These are phyloP conservation scores for Fusarium pseudonygamai DNA, from an alignment of 2,329 filamentous ascomycete genomes.

Conservation along the genomic window DNA sequence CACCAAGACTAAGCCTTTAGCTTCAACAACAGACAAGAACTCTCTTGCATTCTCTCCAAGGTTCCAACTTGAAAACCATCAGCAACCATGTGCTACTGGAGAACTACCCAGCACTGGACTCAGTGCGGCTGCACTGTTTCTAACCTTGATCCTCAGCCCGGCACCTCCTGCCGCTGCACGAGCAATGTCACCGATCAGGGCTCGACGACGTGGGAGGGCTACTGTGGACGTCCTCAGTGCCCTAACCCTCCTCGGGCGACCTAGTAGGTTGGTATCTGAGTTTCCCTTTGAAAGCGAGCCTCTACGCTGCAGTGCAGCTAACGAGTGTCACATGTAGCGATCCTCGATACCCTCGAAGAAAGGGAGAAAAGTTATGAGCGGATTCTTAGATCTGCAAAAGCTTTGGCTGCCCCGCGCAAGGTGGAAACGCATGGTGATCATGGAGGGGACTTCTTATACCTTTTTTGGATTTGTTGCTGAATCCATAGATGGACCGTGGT, in stretches of 20 bases:
- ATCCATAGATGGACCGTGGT: slow-evolving; percentile 33
- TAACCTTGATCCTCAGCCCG: slow-evolving; percentile 41
- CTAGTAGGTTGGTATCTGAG: slow-evolving; percentile 40
- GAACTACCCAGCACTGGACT: slow-evolving; percentile 45
- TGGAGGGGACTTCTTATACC: slow-evolving; percentile 7
- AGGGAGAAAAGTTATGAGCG: slow-evolving; percentile 38
- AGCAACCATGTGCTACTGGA: slow-evolving; percentile 49
- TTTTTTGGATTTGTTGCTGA: slow-evolving; percentile 18
- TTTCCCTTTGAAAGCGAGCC: slow-evolving; percentile 8
- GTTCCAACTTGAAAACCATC: neutral
- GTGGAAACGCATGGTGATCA: neutral
- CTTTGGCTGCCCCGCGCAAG: neutral
- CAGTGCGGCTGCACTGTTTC: slow-evolving; percentile 46
- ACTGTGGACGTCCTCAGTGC: slow-evolving; percentile 46
- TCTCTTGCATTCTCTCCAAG: neutral
- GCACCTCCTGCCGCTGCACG: slow-evolving; percentile 43
- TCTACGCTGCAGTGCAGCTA: slow-evolving; percentile 12
- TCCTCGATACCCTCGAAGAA: slow-evolving; percentile 34
- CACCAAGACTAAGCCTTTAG: neutral
- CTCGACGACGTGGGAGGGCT: slow-evolving; percentile 46
- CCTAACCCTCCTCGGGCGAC: slow-evolving; percentile 43
- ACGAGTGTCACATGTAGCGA: slow-evolving; percentile 24
- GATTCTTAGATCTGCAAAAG: slow-evolving; percentile 1
- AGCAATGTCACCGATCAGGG: slow-evolving; percentile 41
- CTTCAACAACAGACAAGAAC: neutral